Evolutionary conservation across 345 rosid genomes (phyloP), one percentile per base, ranked within the genome.

Genomic region (Boechera divaricarpa): DNA sequence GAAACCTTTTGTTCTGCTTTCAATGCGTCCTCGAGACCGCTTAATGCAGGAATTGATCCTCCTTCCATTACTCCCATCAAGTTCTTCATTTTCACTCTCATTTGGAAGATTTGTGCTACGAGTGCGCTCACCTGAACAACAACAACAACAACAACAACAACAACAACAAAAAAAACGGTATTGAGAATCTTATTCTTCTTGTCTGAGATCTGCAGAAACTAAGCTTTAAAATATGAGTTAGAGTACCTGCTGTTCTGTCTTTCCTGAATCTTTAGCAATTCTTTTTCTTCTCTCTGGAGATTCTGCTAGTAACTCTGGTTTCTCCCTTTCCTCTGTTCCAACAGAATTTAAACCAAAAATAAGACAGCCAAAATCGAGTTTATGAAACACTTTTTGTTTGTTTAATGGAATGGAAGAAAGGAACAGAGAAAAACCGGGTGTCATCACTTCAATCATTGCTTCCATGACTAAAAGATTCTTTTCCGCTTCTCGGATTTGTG

Each of bases 31-130:
- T 95, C 90, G 13, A 92, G 96, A 79, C 83, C 81, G 85, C 94
- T 95, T 56, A 92, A 75, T 18, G 98, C 86, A 70, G 99, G 99
- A 67, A 92, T 79, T n/a, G 98, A 90, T 74, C 98, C 97, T 41
- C 97, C 97, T 77, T 89, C 91, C 98, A 92, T 89, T 47, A 84
- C 87, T 60, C 97, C 93, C 97, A 92, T 91, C 77, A 95, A 83
- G 74, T 95, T 95, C 96, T 92, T 95, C 99, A 95, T 92, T 7
- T 85, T 86, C 41, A 87, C 90, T 59, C 96, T 92, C 97, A 95
- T 95, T 86, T 92, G 97, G 81, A 92, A 95, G 47, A 95, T 90
- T 82, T 92, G 98, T 75, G 98, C 98, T 62, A 92, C 94, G 69
- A 95, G 91, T 87, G 86, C 90, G 65, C 96, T 91, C 89, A 95